phyloP scores from a whole-genome alignment of 352 stramenopile species.

The Phytophthora ramorum region DNA sequence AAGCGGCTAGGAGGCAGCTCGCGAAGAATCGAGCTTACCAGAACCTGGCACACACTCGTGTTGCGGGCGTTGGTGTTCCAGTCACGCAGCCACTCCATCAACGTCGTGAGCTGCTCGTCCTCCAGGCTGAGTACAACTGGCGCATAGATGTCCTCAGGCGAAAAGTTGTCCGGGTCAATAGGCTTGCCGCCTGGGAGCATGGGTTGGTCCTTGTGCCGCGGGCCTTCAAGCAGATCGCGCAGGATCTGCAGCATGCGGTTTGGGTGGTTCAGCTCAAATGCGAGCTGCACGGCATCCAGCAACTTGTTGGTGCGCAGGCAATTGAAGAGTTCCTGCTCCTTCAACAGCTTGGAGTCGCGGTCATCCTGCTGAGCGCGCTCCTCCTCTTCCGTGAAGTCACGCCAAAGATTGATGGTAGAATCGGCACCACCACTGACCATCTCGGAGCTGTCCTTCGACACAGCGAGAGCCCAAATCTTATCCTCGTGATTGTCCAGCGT shows the following conservation, averaged over 20 bases:
- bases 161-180: constrained; percentile 64
- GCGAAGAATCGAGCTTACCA: constrained; percentile 92
- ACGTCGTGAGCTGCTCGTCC: constrained; percentile 86
- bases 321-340: constrained; percentile 96
- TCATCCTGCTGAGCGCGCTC: constrained; percentile 83
- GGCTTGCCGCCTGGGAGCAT: constrained; percentile 41
- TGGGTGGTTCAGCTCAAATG: constrained; percentile 94
- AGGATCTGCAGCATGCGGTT: constrained; percentile 94
- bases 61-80: constrained; percentile 98
- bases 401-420: constrained; percentile 95
- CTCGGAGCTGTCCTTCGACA: constrained; percentile 88
- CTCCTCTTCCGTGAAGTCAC: constrained; percentile 94
- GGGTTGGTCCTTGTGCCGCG: constrained; percentile 68
- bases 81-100: constrained; percentile 95
- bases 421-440: constrained; percentile 95
- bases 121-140: constrained; percentile 78
- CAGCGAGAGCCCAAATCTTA: constrained; percentile 97
- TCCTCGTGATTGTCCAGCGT: constrained; percentile 97
- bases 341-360: constrained; percentile 92
- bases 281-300: constrained; percentile 80
- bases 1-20: constrained; percentile 67
- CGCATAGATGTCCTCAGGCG: constrained; percentile 67
- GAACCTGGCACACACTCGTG: constrained; percentile 92
- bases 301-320: constrained; percentile 94
- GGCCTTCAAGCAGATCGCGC: constrained; percentile 79